These are phyloP conservation scores for Phytophthora aleatoria DNA, from an alignment of 352 stramenopile genomes.

Conservation along the genomic window DNA sequence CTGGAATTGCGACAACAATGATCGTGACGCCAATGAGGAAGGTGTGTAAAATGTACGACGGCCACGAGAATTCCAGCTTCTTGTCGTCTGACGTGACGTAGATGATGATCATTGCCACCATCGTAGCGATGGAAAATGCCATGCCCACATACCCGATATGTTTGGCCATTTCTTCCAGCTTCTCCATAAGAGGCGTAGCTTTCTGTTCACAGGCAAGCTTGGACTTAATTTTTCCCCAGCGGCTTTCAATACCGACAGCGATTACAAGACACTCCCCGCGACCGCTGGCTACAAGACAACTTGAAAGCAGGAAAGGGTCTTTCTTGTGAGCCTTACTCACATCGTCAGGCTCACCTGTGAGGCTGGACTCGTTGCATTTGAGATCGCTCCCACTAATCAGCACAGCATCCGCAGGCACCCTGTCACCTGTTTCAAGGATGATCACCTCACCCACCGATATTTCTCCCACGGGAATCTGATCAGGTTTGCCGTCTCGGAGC, in stretches of 20 bases:
- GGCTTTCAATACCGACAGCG: slow-evolving; percentile 77
- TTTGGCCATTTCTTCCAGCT: slow-evolving; percentile 92
- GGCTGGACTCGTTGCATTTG: slow-evolving; percentile 94
- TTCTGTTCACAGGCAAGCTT: slow-evolving; percentile 90
- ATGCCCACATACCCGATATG: slow-evolving; percentile 89
- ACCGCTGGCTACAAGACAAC: slow-evolving; percentile 76
- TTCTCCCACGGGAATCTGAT: slow-evolving; percentile 73
- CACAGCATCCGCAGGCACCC: slow-evolving; percentile 94
- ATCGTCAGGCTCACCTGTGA: slow-evolving; percentile 96
- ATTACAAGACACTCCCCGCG: slow-evolving; percentile 82
- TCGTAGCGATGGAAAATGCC: slow-evolving; percentile 85
- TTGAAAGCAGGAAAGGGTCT: slow-evolving; percentile 90
- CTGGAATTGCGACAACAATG: slow-evolving; percentile 94
- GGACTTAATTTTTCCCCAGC: slow-evolving; percentile 92
- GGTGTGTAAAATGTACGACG: slow-evolving; percentile 91
- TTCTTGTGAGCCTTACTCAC: slow-evolving; percentile 80
- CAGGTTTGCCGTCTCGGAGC: slow-evolving; percentile 61
- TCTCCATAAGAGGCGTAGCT: slow-evolving; percentile 92
- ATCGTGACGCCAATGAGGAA: slow-evolving; percentile 95
- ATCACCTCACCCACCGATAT: slow-evolving; percentile 90
- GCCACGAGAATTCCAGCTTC: slow-evolving; percentile 68
- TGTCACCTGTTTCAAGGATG: slow-evolving; percentile 93
- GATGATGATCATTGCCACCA: slow-evolving; percentile 88
- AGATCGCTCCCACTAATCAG: slow-evolving; percentile 93
- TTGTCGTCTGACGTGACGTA: slow-evolving; percentile 67